These are phyloP conservation scores for Rhododendron vialii DNA, from an alignment of 148 eudicot genomes.

Conservation along the genomic window DNA sequence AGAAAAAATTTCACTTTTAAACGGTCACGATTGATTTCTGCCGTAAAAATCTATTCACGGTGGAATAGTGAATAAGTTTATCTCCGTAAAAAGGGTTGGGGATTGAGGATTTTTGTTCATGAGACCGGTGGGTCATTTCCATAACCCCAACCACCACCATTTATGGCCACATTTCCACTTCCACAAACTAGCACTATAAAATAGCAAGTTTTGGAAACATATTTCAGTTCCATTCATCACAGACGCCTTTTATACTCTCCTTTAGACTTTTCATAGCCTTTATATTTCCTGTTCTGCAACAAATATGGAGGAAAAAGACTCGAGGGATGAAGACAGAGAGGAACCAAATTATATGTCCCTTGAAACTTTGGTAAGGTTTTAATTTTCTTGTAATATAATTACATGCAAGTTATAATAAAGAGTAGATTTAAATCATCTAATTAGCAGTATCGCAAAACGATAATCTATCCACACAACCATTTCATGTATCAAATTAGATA, in stretches of 20 bases:
- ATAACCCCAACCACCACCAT: constrained; percentile 2
- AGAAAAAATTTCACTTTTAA: too few relatives aligned
- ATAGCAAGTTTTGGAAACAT: neutral
- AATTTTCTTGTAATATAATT: neutral
- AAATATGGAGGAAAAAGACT: neutral
- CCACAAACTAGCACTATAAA: neutral
- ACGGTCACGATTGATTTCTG: too few relatives aligned
- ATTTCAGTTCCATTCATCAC: neutral
- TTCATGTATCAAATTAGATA: neutral
- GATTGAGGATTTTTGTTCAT: neutral
- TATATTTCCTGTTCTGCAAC: neutral
- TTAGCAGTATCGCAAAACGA: too few relatives aligned
- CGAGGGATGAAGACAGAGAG: neutral
- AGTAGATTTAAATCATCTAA: too few relatives aligned
- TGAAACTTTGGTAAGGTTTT: neutral
- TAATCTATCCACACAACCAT: neutral
- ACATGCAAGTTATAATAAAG: neutral
- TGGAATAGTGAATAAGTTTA: too few relatives aligned
- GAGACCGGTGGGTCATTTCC: constrained; percentile 2
- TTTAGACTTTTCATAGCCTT: neutral
- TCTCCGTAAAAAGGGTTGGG: neutral
- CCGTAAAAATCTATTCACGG: too few relatives aligned
- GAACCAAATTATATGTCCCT: neutral
- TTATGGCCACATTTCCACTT: neutral
- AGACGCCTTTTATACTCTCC: neutral